Percentiles rank a stretch among this genome's conserved stretches.
Conservation (phyloP, 2,329 filamentous ascomycete genomes). For the Pseudocercospora macadamiae region DNA sequence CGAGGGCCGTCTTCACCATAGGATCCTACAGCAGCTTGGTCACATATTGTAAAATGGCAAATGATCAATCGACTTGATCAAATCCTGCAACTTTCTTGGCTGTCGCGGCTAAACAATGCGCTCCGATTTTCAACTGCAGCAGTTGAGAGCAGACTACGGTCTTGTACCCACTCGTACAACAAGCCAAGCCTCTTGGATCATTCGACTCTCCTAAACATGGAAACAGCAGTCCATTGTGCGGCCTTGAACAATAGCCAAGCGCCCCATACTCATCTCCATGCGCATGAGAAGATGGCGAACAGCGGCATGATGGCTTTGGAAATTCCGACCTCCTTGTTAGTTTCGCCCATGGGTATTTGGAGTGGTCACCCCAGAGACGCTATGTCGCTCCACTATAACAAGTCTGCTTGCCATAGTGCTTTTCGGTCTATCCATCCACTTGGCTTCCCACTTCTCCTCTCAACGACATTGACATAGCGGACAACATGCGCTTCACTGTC, state of each 20-base stretch:
- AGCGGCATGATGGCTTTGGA: neutral
- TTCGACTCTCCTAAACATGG: neutral
- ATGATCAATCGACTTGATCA: neutral
- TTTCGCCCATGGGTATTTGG: neutral
- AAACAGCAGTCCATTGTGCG: neutral
- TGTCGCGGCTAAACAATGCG: neutral
- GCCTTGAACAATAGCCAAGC: neutral
- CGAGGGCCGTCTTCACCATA: neutral
- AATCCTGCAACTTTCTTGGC: neutral
- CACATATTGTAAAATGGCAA: neutral
- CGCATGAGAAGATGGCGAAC: neutral
- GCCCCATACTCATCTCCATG: slow-evolving; percentile 4
- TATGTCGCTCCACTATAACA: neutral
- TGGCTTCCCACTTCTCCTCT: neutral
- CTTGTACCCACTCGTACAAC: slow-evolving; percentile 4
- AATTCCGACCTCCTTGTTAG: neutral
- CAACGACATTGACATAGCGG: neutral
- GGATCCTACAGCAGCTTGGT: neutral
- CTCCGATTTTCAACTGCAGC: neutral
- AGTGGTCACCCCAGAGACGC: neutral
- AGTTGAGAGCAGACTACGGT: neutral
- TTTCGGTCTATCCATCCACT: neutral
- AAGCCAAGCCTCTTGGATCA: slow-evolving; percentile 5
- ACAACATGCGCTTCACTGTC: neutral
- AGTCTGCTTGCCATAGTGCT: neutral